Percentiles rank a stretch among this genome's conserved stretches.
Evolutionary conservation across 2,329 filamentous ascomycete species (phyloP).

Genomic region (Aspergillus sp.): DNA sequence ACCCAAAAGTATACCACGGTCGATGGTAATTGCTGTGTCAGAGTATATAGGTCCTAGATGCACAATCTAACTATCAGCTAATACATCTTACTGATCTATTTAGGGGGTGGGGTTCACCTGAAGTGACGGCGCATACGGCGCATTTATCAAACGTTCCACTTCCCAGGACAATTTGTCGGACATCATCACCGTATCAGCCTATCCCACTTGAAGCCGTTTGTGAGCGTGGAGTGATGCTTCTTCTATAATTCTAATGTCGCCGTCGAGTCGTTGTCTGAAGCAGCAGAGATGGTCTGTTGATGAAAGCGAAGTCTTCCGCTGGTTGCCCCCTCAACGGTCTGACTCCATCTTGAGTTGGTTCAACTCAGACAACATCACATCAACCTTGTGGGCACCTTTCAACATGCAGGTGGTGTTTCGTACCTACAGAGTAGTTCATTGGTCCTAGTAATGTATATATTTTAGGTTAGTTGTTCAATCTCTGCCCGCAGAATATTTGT

Average conservation of each 20-base stretch:
- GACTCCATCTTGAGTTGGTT: not conserved
- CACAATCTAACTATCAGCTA: constrained; percentile 7
- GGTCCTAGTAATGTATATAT: too few species aligned
- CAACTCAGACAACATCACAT: not conserved
- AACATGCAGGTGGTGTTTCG: too few species aligned
- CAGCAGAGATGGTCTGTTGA: constrained; percentile 4
- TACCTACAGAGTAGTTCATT: too few species aligned
- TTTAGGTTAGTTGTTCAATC: too few species aligned
- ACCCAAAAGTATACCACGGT: constrained; percentile 48
- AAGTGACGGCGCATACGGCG: constrained; percentile 52
- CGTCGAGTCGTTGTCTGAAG: not conserved
- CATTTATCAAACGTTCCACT: constrained; percentile 48
- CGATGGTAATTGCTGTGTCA: constrained; percentile 30
- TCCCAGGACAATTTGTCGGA: constrained; percentile 31
- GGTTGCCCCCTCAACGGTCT: constrained; percentile 23
- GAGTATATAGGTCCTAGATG: constrained; percentile 31
- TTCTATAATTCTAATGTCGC: not conserved
- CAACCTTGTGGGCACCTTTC: not conserved
- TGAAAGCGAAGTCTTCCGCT: constrained; percentile 11
- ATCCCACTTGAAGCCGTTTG: not conserved
- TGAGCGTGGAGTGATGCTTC: not conserved
- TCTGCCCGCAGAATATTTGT: too few species aligned
- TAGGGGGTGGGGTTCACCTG: constrained; percentile 39
- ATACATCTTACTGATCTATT: not conserved
- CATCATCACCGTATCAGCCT: constrained; percentile 22